Evolutionary conservation across 352 stramenopile species (phyloP), one percentile per base, ranked within the genome.

Genomic region (Globisporangium uncinulatum): DNA sequence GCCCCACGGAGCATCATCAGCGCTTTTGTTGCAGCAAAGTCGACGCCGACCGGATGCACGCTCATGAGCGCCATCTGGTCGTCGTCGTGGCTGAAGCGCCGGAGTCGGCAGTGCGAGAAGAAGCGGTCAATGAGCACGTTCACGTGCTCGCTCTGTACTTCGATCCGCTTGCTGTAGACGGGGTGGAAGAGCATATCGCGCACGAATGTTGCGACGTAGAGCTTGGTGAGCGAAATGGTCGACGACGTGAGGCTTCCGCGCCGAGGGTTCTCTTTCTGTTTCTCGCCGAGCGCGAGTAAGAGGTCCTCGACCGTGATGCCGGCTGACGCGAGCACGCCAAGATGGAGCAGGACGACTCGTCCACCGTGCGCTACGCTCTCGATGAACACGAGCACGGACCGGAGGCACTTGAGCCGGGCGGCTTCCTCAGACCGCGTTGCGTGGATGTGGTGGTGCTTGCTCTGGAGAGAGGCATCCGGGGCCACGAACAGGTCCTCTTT

Each of bases 121-220:
- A 79, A 86, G 15, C 70, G 62, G 52, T 89, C 82, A 24, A 92
- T 82, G 44, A 88, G 59, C 10, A 59, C 66, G 48, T 83, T 67
- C 14, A 89, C 69, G 24, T 63, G 36, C 4, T 74, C 68, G 0
- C 59, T 71, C 51, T 69, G 67, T 0, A 76, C 59, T 17, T 86
- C 74, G 4, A 69, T 57, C 0, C 73, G 69, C 56, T 83, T 79
- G 21, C 70, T 69, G 66, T 89, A 92, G 52, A 89, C 63, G 13
- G 77, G 74, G 42, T 89, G 79, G 69, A 92, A 89, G 36, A 92
- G 57, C 53, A 89, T 83, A 51, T 92, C 79, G 1, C 82, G 75
- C 44, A 92, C 79, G 66, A 92, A 92, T 13, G 67, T 69, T 8
- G 73, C 69, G 11, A 79, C 64, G 50, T 80, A 67, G 31, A 79